Evolutionary conservation across 2,329 filamentous ascomycete genomes (phyloP).

Genomic region (Claviceps humidiphila): DNA sequence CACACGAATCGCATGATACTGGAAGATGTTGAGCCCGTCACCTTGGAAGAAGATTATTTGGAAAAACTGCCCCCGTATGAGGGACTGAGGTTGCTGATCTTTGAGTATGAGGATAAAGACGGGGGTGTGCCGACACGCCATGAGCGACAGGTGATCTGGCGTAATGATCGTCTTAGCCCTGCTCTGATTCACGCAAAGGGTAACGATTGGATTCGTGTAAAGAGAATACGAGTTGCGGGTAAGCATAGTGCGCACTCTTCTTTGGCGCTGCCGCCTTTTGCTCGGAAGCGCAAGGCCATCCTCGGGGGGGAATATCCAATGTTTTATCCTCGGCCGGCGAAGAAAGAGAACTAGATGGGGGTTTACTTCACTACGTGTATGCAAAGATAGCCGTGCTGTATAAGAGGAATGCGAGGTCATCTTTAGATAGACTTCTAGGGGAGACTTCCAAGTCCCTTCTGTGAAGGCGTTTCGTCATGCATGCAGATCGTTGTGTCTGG

Average conservation of each 20-base stretch:
- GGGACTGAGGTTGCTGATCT: constrained; percentile 5
- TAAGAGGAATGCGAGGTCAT: no score
- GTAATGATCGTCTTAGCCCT: constrained; percentile 5
- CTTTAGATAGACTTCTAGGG: no score
- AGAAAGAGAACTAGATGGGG: no score
- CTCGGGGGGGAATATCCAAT: no score
- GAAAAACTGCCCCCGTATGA: background rate
- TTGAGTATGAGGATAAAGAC: constrained; percentile 7
- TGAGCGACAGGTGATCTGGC: background rate
- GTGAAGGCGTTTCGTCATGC: no score
- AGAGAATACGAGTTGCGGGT: constrained; percentile 21
- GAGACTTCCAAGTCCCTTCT: no score
- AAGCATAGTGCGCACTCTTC: constrained; percentile 8
- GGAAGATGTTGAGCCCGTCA: constrained; percentile 17
- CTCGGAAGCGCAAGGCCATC: no score
- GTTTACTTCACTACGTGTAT: no score
- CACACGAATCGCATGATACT: constrained; percentile 26
- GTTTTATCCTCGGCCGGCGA: no score
- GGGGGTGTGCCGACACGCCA: background rate
- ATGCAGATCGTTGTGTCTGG: no score
- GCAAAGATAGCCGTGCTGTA: no score
- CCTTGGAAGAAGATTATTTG: constrained; percentile 1
- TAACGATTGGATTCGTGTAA: constrained; percentile 14
- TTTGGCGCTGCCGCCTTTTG: no score
- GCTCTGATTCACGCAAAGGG: background rate